These are phyloP conservation scores for Alopecurus myosuroides DNA, from an alignment of 176 grass and related monocot genomes.

Conservation along the genomic window DNA sequence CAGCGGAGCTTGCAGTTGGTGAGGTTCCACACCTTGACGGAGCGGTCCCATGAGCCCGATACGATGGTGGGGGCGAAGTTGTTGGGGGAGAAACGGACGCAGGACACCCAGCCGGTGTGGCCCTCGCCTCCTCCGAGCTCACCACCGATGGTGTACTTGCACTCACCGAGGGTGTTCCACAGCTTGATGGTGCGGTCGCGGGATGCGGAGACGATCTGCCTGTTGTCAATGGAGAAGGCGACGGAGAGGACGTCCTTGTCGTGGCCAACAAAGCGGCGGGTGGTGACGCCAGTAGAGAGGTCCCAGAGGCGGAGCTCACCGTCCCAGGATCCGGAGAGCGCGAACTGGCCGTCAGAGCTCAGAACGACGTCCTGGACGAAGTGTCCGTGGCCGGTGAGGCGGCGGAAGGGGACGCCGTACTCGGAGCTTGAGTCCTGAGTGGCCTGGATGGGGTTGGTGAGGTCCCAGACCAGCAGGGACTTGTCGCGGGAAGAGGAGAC, in stretches of 20 bases:
- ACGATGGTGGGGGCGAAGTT: conserved; percentile 47
- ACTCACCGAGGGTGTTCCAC: conserved; percentile 96
- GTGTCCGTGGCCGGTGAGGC: conserved; percentile 86
- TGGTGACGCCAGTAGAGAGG: conserved; percentile 55
- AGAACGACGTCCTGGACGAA: conserved; percentile 94
- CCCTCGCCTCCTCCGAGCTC: conserved; percentile 53
- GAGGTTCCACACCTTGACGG: conserved; percentile 93
- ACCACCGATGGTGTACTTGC: conserved; percentile 90
- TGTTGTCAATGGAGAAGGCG: conserved; percentile 88
- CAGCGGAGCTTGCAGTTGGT: conserved; percentile 80
- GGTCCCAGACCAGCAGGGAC: conserved; percentile 85
- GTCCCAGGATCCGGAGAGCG: conserved; percentile 88
- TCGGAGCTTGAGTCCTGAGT: conserved; percentile 21
- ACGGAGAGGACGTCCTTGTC: conserved; percentile 92
- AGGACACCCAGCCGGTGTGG: conserved; percentile 77
- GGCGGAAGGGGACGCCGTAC: conserved; percentile 73
- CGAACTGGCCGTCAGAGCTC: conserved; percentile 79
- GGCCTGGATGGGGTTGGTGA: conserved; percentile 45
- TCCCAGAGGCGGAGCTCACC: conserved; percentile 93
- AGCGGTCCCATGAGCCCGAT: conserved; percentile 85
- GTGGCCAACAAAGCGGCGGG: conserved; percentile 77
- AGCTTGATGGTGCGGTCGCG: conserved; percentile 90
- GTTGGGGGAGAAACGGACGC: conserved; percentile 82
- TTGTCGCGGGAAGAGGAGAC: conserved; percentile 95
- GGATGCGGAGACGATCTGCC: conserved; percentile 89